Base-by-base conservation (phyloP, 2,329 filamentous ascomycete species). In the Fusarium piperis region DNA sequence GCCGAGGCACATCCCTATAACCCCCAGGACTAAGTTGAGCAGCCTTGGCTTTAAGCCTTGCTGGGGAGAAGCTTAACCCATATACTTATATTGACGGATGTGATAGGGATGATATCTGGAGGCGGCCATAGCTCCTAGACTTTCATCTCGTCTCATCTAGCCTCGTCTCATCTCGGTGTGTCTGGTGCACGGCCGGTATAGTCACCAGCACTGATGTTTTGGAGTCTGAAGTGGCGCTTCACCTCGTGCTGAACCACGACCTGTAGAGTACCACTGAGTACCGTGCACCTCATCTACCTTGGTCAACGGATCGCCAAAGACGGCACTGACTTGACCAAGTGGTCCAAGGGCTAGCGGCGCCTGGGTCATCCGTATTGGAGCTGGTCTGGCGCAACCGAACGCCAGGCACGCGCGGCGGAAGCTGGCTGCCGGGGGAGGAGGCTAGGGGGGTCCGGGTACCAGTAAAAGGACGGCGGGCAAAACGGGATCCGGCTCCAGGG, bases 391-490 rank as follows among this genome's bases (percentile, higher is more conserved):
- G 58, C 41, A 52, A 61, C 58, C 44, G 11, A 48, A 52, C 48
- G 15, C 32, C 59, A 62, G 59, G 59, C n/a, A 62, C 35, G 20
- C 38, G 13, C 18, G 48, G 44, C 44, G 58, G 58, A 60, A 60
- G 41, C 39, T 55, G 46, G 59, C 48, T 55, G 59, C 59, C 59
- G 59, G 48, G 9, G 28, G 28, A n/a, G n/a, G 13, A 36, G 36
- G 44, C 23, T 46, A 28, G 41, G 41, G 41, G 44, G 44, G 18
- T 30, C 16, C 44, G 44, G 44, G 44, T 30, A 48, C 26, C 23
- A 48, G 26, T 48, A 48, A 48, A 28, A 16, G 39, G 44, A 48
- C 12, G 44, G 26, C 16, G 44, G 44, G 10, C 44, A 30, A 48
- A 48, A 48, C 44, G 44, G 44, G 44, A 28, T n/a, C 16, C 23